A percentile compares a stretch with the other conserved stretches of the same genome.
Conservation (phyloP, 1,139 yeast species). For the Pichia sorboxylosa region DNA sequence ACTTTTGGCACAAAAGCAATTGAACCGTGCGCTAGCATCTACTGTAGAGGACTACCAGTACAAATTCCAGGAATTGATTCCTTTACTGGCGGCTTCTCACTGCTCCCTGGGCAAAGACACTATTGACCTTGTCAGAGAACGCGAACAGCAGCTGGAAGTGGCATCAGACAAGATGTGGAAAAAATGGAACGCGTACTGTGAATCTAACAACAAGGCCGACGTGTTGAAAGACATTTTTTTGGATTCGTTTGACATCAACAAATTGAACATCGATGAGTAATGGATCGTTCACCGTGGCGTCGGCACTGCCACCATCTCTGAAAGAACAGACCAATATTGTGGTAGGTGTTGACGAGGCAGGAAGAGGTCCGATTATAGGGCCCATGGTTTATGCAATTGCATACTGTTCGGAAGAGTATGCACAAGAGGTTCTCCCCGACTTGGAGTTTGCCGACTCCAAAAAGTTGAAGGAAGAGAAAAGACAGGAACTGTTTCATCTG, state of each 20-base stretch:
- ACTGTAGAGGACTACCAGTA: conserved; percentile 17
- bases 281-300: conserved; percentile 1
- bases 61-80: conserved; percentile 12
- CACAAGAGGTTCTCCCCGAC: conserved; percentile 32
- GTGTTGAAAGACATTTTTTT: conserved; percentile 2
- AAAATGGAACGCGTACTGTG: conserved; percentile 3
- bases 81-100: conserved; percentile 11
- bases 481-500: conserved; percentile 52
- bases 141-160: conserved; percentile 1
- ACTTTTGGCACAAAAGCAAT: conserved; percentile 13
- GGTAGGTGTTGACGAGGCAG: conserved; percentile 95
- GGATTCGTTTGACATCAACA: background rate
- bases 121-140: background rate
- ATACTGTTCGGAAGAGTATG: conserved; percentile 54
- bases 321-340: conserved; percentile 28
- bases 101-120: background rate
- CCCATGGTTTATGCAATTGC: conserved; percentile 95
- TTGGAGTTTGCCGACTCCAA: conserved; percentile 92
- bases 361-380: conserved; percentile 93
- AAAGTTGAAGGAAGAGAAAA: conserved; percentile 59
- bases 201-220: conserved; percentile 1
- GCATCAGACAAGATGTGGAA: conserved; percentile 7
- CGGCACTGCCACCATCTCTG: conserved; percentile 3
- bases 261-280: background rate
- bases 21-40: conserved; percentile 14